Base-by-base conservation (phyloP, 352 stramenopile species). In the Pythium biforme region DNA sequence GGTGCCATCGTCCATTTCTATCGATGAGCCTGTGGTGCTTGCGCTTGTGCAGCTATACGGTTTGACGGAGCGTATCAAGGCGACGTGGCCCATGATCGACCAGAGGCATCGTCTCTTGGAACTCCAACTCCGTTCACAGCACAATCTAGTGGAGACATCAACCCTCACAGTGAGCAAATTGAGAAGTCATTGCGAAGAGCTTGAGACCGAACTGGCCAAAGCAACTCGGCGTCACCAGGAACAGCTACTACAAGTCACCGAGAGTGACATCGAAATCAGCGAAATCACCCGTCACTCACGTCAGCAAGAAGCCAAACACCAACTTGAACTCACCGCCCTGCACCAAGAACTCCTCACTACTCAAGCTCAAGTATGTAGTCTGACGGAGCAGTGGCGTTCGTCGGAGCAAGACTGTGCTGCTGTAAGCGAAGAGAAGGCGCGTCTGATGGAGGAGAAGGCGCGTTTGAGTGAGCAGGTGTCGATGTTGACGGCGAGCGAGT, bases 91-190 rank as follows among this genome's bases (percentile, higher is more conserved):
- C 22, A 59, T 72, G 14, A 70, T 75, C 49, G 80, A 84, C 19
- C 76, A 88, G 27, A 72, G 73, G 39, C 77, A 84, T 50, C 77
- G 73, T 0, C 66, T 81, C 19, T 62, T 72, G 27, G 37, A 84
- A 39, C 51, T 77, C n/a, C 64, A 65, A 15, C 51, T 61, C 17
- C 43, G 55, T 10, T 51, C 60, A 8, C 47, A 64, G 19, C 64
- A 71, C 40, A 59, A 73, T 19, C 26, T 59, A 10, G 15, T 55
- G 0, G 29, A 59, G n/a, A 60, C 64, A 48, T 64, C 64, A 11
- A 55, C 37, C 0, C 37, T 56, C 19, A 60, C 56, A 12, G 59
- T 70, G 4, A 27, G 27, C 11, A 58, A 50, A 22, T 33, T 70
- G 8, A 62, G 33, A 3, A 14, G 12, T 26, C 49, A 46, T 7